These are phyloP conservation scores for Acorus gramineus DNA, from an alignment of 106 monocot species.

Conservation along the genomic window DNA sequence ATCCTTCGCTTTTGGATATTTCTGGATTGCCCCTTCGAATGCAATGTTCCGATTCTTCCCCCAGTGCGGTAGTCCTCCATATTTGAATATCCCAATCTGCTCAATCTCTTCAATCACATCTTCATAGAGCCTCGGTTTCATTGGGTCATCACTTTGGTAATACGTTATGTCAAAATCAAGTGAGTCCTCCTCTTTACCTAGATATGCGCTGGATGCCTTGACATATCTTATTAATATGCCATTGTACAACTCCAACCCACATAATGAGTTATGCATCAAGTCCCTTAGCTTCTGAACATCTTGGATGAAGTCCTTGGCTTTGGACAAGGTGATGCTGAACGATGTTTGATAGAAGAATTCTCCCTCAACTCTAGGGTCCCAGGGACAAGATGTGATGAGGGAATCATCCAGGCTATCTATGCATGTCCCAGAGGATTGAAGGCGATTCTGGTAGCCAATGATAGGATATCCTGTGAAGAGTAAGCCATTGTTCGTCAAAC, in stretches of 20 bases:
- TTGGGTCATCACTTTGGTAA: constrained; percentile 41
- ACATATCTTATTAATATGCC: constrained; percentile 48
- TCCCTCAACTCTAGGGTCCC: constrained; percentile 37
- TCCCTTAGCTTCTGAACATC: constrained; percentile 43
- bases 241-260: constrained; percentile 35
- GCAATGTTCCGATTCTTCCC: constrained; percentile 63
- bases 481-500: constrained; percentile 25
- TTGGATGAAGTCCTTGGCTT: constrained; percentile 37
- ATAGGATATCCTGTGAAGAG: constrained; percentile 50
- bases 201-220: constrained; percentile 30
- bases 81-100: constrained; percentile 74
- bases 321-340: constrained; percentile 34
- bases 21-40: constrained; percentile 32
- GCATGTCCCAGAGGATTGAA: constrained; percentile 47
- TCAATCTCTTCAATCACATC: constrained; percentile 71
- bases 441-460: constrained; percentile 35
- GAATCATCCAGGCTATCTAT: constrained; percentile 25
- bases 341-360: constrained; percentile 26
- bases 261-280: constrained; percentile 22
- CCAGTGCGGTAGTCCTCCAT: constrained; percentile 64
- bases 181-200: constrained; percentile 35
- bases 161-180: constrained; percentile 55
- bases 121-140: constrained; percentile 29
- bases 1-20: constrained; percentile 17
- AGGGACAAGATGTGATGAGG: constrained; percentile 34